Evolutionary conservation across 345 rosid species (phyloP).

Genomic region (Boechera divaricarpa): DNA sequence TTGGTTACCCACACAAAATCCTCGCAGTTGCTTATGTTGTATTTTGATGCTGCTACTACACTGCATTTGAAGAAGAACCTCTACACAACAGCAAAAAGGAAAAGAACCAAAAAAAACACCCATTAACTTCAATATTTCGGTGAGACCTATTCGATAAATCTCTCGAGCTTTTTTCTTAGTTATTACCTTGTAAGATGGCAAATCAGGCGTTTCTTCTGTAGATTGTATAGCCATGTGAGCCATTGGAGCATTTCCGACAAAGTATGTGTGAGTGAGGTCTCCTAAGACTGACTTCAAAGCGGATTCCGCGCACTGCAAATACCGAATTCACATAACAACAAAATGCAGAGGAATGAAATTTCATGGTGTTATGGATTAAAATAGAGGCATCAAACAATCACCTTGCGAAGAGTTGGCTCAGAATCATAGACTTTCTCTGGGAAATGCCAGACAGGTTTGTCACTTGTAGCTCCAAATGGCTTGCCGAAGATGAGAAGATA

Average conservation of each 20-base stretch:
- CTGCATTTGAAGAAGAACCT: slow-evolving; percentile 93
- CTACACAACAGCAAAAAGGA: slow-evolving; percentile 49
- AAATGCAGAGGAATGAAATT: background rate
- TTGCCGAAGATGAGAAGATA: slow-evolving; percentile 84
- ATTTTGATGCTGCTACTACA: slow-evolving; percentile 75
- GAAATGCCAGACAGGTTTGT: slow-evolving; percentile 88
- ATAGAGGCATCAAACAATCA: slow-evolving; percentile 24
- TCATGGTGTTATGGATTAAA: background rate
- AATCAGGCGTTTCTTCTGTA: slow-evolving; percentile 49
- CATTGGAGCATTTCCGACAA: slow-evolving; percentile 98
- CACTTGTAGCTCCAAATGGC: slow-evolving; percentile 58
- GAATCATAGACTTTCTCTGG: slow-evolving; percentile 86
- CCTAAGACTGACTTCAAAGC: slow-evolving; percentile 80
- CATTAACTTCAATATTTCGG: background rate
- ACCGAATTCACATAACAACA: background rate
- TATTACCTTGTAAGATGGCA: slow-evolving; percentile 66
- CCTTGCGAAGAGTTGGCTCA: slow-evolving; percentile 84
- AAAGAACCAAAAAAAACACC: background rate
- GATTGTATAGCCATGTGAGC: slow-evolving; percentile 74
- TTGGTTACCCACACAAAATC: slow-evolving; percentile 94
- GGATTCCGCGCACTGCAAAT: slow-evolving; percentile 86
- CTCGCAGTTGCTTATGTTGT: slow-evolving; percentile 65
- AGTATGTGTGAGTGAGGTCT: slow-evolving; percentile 82
- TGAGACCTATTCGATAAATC: too few relatives aligned
- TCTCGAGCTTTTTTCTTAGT: slow-evolving; percentile 27